A percentile compares a stretch with the other conserved stretches of the same genome.
Conservation (phyloP, 2,329 filamentous ascomycete genomes). For the Clarireedia homoeocarpa region DNA sequence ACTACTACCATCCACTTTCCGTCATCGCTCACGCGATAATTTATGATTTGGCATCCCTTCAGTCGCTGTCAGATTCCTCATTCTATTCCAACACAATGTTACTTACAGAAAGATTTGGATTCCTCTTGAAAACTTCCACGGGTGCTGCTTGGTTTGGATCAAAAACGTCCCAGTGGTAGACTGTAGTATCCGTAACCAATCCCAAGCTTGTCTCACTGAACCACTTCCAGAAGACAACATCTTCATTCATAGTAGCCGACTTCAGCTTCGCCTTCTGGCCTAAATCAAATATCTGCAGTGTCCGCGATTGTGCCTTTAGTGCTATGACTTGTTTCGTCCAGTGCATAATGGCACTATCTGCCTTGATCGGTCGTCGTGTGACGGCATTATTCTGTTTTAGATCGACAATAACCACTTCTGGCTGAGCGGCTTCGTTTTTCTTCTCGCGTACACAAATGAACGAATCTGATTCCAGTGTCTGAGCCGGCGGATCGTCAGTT, state of each 20-base stretch:
- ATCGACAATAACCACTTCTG: slow-evolving; percentile 95
- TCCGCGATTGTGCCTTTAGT: slow-evolving; percentile 87
- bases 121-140: slow-evolving; percentile 89
- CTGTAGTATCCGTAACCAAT: slow-evolving; percentile 80
- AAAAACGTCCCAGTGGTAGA: slow-evolving; percentile 98
- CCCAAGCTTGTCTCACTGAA: slow-evolving; percentile 83
- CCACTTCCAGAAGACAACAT: slow-evolving; percentile 99
- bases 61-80: slow-evolving; percentile 15
- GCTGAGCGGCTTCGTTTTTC: slow-evolving; percentile 72
- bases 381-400: slow-evolving; percentile 97
- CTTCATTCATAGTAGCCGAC: slow-evolving; percentile 92
- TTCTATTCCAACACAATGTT: neutral
- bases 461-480: slow-evolving; percentile 97
- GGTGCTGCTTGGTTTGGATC: slow-evolving; percentile 72
- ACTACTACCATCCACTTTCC: slow-evolving; percentile 98
- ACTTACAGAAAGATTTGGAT: slow-evolving; percentile 77
- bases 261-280: slow-evolving; percentile 91
- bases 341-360: slow-evolving; percentile 99
- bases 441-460: slow-evolving; percentile 97
- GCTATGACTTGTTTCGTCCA: slow-evolving; percentile 95
- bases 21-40: slow-evolving; percentile 92
- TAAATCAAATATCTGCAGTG: slow-evolving; percentile 96
- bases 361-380: slow-evolving; percentile 91
- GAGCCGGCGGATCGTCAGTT: slow-evolving; percentile 14
- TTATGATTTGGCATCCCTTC: slow-evolving; percentile 97